These are phyloP conservation scores for Cytospora mali DNA, from an alignment of 2,329 filamentous ascomycete species.

Conservation along the genomic window DNA sequence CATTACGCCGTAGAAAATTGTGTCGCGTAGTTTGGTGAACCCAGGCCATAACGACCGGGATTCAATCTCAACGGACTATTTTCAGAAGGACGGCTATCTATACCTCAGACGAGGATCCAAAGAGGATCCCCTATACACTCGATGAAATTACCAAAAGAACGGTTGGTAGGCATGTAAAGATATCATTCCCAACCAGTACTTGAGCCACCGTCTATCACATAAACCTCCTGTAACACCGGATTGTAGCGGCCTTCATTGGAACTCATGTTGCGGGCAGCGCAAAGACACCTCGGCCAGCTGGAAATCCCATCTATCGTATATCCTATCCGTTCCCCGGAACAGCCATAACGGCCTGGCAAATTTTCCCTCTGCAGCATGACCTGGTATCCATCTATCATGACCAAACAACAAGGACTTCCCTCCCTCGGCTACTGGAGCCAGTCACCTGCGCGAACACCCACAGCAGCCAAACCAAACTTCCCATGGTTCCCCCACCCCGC, in stretches of 20 bases:
- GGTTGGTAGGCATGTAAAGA: not conserved
- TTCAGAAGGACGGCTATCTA: too few relatives aligned
- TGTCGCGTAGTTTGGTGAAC: too few relatives aligned
- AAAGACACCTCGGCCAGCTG: not conserved
- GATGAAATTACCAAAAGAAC: too few relatives aligned
- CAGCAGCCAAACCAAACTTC: not conserved
- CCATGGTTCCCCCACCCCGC: not conserved
- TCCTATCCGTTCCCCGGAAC: not conserved
- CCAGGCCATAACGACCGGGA: too few relatives aligned
- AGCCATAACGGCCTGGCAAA: not conserved
- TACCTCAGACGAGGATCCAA: too few relatives aligned
- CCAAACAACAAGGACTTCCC: too few relatives aligned
- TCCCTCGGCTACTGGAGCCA: too few relatives aligned
- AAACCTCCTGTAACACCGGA: not conserved
- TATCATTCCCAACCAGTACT: not conserved
- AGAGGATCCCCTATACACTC: too few relatives aligned
- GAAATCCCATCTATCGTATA: not conserved
- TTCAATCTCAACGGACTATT: too few relatives aligned
- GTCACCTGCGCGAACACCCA: too few relatives aligned
- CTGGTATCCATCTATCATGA: too few relatives aligned
- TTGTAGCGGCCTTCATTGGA: not conserved
- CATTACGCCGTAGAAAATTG: too few relatives aligned
- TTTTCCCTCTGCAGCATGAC: not conserved
- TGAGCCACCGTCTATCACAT: not conserved
- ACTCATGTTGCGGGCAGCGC: not conserved